Evolutionary conservation across 768 basidiomycete species (phyloP).

Genomic region (Clavaria fumosa): DNA sequence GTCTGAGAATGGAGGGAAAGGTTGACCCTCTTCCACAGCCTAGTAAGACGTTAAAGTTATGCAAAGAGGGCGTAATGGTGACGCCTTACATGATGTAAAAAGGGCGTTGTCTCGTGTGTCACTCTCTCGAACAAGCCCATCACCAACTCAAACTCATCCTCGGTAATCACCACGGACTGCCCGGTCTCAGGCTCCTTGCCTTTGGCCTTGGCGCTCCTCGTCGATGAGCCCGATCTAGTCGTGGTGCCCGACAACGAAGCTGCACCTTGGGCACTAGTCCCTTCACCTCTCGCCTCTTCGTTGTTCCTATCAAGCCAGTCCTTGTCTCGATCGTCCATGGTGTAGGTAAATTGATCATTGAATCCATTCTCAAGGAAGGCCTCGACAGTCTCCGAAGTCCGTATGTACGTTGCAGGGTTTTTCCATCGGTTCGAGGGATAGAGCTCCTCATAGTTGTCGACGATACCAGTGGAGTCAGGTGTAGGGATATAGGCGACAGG

Average conservation of each 20-base stretch:
- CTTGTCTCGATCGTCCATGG: slow-evolving; percentile 91
- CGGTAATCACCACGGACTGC: slow-evolving; percentile 53
- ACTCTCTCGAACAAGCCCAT: slow-evolving; percentile 91
- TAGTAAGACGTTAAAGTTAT: too few species aligned
- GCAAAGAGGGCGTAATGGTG: neutral
- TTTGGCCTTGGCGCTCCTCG: slow-evolving; percentile 61
- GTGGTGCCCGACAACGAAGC: slow-evolving; percentile 23
- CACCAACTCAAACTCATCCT: slow-evolving; percentile 89
- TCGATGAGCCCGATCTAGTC: slow-evolving; percentile 34
- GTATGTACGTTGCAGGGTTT: slow-evolving; percentile 65
- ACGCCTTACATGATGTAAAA: slow-evolving; percentile 69
- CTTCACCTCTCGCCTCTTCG: slow-evolving; percentile 71
- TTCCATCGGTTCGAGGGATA: slow-evolving; percentile 59
- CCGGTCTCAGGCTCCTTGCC: slow-evolving; percentile 67
- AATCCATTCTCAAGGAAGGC: slow-evolving; percentile 48
- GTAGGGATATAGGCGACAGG: slow-evolving; percentile 77
- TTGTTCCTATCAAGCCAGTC: slow-evolving; percentile 93
- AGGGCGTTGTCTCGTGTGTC: slow-evolving; percentile 80
- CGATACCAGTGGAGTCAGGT: slow-evolving; percentile 73
- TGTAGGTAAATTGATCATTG: slow-evolving; percentile 69
- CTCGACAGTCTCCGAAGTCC: slow-evolving; percentile 77
- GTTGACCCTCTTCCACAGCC: too few species aligned
- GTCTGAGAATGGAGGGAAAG: slow-evolving; percentile 57
- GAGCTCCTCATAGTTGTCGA: slow-evolving; percentile 61
- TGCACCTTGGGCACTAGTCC: slow-evolving; percentile 64